Base-by-base conservation (phyloP, 2,329 filamentous ascomycete species). In the Aspergillus novofumigatus region DNA sequence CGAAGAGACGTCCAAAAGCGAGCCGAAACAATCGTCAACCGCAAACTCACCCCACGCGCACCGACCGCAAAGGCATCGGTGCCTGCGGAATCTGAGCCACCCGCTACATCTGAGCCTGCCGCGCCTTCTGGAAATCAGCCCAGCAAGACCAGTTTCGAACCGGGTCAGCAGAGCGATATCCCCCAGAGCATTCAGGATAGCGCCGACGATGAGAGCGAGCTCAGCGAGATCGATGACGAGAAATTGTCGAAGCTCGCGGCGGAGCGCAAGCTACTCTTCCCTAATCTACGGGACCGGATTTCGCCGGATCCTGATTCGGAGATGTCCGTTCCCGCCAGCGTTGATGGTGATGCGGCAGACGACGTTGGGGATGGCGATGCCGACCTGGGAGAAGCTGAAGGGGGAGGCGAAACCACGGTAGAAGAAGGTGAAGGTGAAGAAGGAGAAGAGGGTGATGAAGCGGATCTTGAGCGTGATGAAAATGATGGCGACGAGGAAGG, bases 161-260 rank as follows among this genome's bases (percentile, higher is more conserved):
- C 65, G 11, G 72, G 71, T 48, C 71, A 69, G 20, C 72, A 76
- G 32, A 83, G 78, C 51, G 86, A 84, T 56, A 80, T 81, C 5
- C 79, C 80, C 0, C 83, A 81, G 5, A 90, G 83, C 58, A 74
- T 86, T 7, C 83, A 86, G 58, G 85, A 88, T 59, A 86, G 82
- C 44, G 86, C 83, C 0, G 86, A 89, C 60, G 85, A 88, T 54
- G 86, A 89, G 69, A 89, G 86, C 66, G 86, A 89, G 60, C 76
- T 89, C 0, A 89, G 85, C 53, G 87, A 89, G 59, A 81, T 86
- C 9, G 72, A 74, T 48, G 72, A 73, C n/a, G 67, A 70, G 41
- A 71, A 67, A 42, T 57, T 69, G 3, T 62, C 67, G 17, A 72
- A 65, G 21, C 62, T 69, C n/a, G 59, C 63, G 21, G 52, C 42